phyloP scores from a whole-genome alignment of 1,284 basidiomycete species.

The Pascua guehoae region DNA sequence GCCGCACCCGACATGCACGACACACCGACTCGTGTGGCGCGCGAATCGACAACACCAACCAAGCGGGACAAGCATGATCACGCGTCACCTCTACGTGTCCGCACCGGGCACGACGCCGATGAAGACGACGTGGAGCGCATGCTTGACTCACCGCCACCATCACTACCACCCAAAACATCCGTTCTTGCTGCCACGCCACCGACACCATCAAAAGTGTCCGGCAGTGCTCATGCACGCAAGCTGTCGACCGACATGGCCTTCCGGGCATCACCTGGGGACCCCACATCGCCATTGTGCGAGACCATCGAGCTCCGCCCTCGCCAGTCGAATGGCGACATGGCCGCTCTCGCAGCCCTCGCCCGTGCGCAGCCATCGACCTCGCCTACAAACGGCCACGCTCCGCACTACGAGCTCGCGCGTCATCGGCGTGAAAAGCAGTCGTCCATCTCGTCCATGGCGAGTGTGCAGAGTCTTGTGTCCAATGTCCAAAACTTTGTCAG shows the following conservation, averaged over 20 bases:
- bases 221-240: not conserved
- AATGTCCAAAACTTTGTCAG: not conserved
- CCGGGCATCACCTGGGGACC: not conserved
- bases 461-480: not conserved
- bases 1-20: too few relatives aligned
- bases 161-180: too few relatives aligned
- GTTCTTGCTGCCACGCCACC: too few relatives aligned
- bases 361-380: too few relatives aligned
- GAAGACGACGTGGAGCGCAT: conserved; percentile 13
- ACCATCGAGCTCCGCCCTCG: conserved; percentile 1
- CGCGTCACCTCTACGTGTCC: too few relatives aligned
- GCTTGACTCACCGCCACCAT: conserved; percentile 1
- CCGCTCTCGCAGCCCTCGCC: too few relatives aligned
- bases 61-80: too few relatives aligned
- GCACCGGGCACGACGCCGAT: conserved; percentile 6
- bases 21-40: too few relatives aligned
- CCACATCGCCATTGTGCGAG: not conserved
- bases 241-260: not conserved
- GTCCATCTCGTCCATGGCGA: conserved; percentile 8
- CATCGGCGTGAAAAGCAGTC: conserved; percentile 13
- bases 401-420: conserved; percentile 18
- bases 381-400: not conserved
- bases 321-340: not conserved
- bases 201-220: too few relatives aligned
- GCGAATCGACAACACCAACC: too few relatives aligned